Conservation (phyloP, 257 asterid genomes). For the Primulina huaijiensis region DNA sequence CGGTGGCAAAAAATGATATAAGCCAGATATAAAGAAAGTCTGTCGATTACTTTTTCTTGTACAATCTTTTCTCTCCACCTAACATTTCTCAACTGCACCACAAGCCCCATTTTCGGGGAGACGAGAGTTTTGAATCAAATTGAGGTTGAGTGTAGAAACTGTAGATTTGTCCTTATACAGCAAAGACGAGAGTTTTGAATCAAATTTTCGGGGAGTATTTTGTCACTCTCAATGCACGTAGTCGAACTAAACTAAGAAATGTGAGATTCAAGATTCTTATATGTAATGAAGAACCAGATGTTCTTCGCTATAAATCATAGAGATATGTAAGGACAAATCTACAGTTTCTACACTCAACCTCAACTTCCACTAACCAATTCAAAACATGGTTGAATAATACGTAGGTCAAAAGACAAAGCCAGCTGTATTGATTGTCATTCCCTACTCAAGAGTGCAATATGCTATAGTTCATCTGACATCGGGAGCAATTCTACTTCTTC, state of each 20-base stretch:
- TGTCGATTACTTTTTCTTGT: not conserved
- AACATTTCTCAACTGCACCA: not conserved
- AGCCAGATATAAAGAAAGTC: not conserved
- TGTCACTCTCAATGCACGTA: not conserved
- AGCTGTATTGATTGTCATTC: not conserved
- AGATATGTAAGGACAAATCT: not conserved
- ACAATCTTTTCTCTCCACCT: no score
- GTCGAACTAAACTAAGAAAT: no score
- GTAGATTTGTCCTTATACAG: no score
- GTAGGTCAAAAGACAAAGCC: not conserved
- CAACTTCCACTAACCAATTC: not conserved
- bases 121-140: not conserved
- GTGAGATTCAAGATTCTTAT: no score
- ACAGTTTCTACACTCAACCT: constrained; percentile 1
- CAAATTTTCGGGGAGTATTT: not conserved
- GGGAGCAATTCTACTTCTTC: not conserved
- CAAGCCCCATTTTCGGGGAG: not conserved
- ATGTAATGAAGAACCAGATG: not conserved
- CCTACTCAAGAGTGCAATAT: not conserved
- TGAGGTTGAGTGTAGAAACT: no score
- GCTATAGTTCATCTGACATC: not conserved
- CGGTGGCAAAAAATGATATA: not conserved
- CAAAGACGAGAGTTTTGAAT: not conserved
- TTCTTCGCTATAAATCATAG: not conserved
- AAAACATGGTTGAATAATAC: not conserved